Conservation (phyloP, 257 asterid genomes). For the Solanum dulcamara region DNA sequence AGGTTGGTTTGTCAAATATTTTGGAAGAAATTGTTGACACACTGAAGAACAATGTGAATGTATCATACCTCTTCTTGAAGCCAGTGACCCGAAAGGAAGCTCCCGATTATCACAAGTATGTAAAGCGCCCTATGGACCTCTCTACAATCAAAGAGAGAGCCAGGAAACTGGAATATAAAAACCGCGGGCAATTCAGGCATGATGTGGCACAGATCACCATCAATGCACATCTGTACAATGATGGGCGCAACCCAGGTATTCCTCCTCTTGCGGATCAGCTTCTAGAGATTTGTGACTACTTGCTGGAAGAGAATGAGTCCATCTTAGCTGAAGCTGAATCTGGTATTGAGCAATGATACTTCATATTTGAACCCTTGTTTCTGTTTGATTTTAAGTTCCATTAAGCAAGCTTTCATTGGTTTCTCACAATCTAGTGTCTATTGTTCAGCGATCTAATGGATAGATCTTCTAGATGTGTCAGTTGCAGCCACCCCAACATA, state of each 20-base stretch:
- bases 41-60: conserved; percentile 45
- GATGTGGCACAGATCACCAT: conserved; percentile 63
- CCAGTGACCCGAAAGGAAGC: conserved; percentile 94
- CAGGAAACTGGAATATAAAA: conserved; percentile 71
- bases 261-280: conserved; percentile 99
- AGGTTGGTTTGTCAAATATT: conserved; percentile 85
- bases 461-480: neutral
- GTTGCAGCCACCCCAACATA: neutral
- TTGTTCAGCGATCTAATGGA: neutral
- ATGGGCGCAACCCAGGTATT: conserved; percentile 74
- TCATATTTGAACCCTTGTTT: neutral
- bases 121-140: conserved; percentile 80
- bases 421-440: neutral
- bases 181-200: conserved; percentile 76
- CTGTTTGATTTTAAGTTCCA: neutral
- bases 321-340: conserved; percentile 72
- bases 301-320: conserved; percentile 41
- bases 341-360: conserved; percentile 30
- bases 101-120: conserved; percentile 62
- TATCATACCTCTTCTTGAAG: conserved; percentile 70
- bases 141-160: conserved; percentile 66
- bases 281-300: conserved; percentile 76
- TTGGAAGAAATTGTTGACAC: conserved; percentile 66
- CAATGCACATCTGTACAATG: conserved; percentile 83
- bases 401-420: neutral